Evolutionary conservation across 805 yeast species (phyloP), one percentile per base, ranked within the genome.

Genomic region (Maudiozyma pseudohumilis): DNA sequence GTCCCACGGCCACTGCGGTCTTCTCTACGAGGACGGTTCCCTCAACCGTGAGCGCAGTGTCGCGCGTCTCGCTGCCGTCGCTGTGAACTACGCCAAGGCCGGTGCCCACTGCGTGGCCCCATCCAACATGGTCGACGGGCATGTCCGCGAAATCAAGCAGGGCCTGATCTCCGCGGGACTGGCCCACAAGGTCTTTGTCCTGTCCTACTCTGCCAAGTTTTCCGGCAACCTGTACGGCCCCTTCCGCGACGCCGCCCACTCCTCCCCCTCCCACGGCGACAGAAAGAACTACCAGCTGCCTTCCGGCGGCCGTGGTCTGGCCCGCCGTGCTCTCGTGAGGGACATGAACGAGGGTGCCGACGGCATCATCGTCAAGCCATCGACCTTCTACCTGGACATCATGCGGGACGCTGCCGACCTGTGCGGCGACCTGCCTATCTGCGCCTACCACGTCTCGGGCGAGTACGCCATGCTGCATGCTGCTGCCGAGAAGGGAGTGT

Each of bases 401-500:
- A 81, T 92, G 62, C 70, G 80, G 40, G 96, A 92, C 54, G 96
- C 98, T 0, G 68, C 88, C 27, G 77, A 74, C 51, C 69, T 88
- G 37, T 84, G 95, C 54, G 61, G 65, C 36, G 92, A 92, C 57
- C 75, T 82, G 49, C 98, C 98, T 20, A 66, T 92, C 37, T 86
- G 95, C 53, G 88, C 94, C 20, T 92, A 92, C 63, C 98, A 92
- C 61, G 98, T 92, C 18, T 77, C 89, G 57, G 98, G 98, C 29
- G 98, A 92, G 63, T 92, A 74, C 55, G 96, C 97, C 23, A 92
- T 92, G 98, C 63, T 92, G 46, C 95, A 88, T 56, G 98, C 98
- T 6, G 97, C 96, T 37, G 96, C 96, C 22, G 96, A 87, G 53
- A 87, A 87, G 69, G 94, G 94, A 27, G 72, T 88, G 42, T 83